phyloP scores from a whole-genome alignment of 352 stramenopile species.

The Phytopythium chamaehyphon region DNA sequence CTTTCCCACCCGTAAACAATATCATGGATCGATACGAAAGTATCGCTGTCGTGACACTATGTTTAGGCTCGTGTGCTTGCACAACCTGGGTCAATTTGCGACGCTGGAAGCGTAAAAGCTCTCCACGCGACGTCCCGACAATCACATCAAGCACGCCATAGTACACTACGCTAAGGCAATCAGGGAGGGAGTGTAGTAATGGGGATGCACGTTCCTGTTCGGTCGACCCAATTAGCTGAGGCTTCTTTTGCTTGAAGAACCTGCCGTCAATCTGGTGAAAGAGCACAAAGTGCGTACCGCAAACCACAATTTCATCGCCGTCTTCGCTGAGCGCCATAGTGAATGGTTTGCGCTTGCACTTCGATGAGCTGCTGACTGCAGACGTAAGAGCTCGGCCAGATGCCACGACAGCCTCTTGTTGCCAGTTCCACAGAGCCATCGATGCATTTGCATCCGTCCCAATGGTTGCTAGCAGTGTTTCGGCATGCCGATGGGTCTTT shows the following conservation, averaged over 20 bases:
- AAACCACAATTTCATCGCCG: conserved; percentile 61
- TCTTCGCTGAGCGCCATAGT: conserved; percentile 68
- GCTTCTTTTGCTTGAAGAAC: conserved; percentile 72
- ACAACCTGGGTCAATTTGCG: conserved; percentile 46
- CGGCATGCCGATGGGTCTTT: conserved; percentile 51
- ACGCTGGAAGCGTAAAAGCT: conserved; percentile 70
- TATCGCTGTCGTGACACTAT: conserved; percentile 53
- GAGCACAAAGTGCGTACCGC: conserved; percentile 53
- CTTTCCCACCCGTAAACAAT: conserved; percentile 73
- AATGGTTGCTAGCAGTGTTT: conserved; percentile 56
- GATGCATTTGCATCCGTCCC: conserved; percentile 53
- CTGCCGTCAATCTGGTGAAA: conserved; percentile 51
- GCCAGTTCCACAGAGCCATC: conserved; percentile 84
- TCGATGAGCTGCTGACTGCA: conserved; percentile 2
- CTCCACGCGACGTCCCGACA: conserved; percentile 54
- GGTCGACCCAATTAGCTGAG: conserved; percentile 12
- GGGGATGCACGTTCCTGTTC: conserved; percentile 6
- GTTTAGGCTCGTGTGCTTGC: conserved; percentile 48
- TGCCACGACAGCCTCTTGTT: conserved; percentile 48
- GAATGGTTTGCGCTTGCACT: conserved; percentile 34
- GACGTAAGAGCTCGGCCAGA: conserved; percentile 39
- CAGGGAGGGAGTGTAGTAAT: conserved; percentile 38
- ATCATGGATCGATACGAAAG: conserved; percentile 68
- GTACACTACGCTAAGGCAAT: conserved; percentile 50
- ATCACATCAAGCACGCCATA: conserved; percentile 51